A percentile compares a stretch with the other conserved stretches of the same genome.
These are phyloP conservation scores for Calocybe gangraenosa DNA, from an alignment of 768 basidiomycete species.

Conservation along the genomic window DNA sequence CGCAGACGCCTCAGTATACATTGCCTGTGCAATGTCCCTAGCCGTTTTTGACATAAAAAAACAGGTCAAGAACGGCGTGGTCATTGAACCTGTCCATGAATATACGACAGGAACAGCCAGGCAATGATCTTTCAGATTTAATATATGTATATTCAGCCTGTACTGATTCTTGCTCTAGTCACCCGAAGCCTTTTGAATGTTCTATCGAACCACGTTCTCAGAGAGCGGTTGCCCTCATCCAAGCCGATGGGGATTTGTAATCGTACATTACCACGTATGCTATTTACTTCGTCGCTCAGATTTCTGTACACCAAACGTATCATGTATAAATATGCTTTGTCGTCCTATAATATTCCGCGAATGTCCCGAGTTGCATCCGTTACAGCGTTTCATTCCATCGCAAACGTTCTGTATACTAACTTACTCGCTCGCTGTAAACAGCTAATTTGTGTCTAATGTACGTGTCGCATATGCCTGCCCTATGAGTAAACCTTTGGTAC, in stretches of 20 bases:
- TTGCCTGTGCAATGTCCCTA: constrained; percentile 47
- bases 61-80: constrained; percentile 38
- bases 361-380: too few species aligned
- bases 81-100: constrained; percentile 49
- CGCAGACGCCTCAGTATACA: constrained; percentile 51
- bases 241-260: constrained; percentile 32
- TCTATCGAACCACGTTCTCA: constrained; percentile 57
- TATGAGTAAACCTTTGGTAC: too few species aligned
- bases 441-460: too few species aligned
- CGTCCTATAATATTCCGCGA: too few species aligned
- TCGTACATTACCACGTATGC: constrained; percentile 31
- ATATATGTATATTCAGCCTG: neutral
- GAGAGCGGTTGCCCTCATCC: constrained; percentile 50
- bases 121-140: constrained; percentile 23
- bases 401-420: too few species aligned
- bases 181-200: constrained; percentile 61
- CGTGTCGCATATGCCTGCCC: too few species aligned
- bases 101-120: constrained; percentile 64
- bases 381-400: too few species aligned
- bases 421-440: too few species aligned
- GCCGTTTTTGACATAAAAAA: constrained; percentile 51
- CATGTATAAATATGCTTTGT: too few species aligned
- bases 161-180: constrained; percentile 30
- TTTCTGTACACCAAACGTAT: constrained; percentile 18
- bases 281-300: constrained; percentile 22